Evolutionary conservation across 768 basidiomycete species (phyloP).

Genomic region (Rickenella mellea): DNA sequence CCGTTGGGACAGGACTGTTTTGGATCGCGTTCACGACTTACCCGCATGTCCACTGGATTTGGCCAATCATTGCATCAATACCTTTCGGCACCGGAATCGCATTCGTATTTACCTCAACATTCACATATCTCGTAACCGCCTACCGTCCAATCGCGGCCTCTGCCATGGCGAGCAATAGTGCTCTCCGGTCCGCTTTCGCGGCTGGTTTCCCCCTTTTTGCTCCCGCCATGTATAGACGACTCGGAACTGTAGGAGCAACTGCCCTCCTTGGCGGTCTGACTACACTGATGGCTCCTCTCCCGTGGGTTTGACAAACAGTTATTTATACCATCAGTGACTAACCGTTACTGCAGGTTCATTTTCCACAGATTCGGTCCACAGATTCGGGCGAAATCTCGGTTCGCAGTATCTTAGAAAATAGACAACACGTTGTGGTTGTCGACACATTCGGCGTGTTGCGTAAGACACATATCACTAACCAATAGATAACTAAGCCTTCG

Average conservation of each 20-base stretch:
- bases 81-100: constrained; percentile 47
- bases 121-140: constrained; percentile 47
- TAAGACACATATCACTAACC: too few relatives aligned
- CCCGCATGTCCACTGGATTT: constrained; percentile 35
- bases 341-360: constrained; percentile 26
- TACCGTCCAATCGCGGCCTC: constrained; percentile 45
- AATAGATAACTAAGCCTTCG: too few relatives aligned
- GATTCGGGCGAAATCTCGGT: constrained; percentile 32
- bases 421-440: too few relatives aligned
- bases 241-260: constrained; percentile 65
- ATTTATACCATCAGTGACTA: background rate
- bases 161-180: constrained; percentile 60
- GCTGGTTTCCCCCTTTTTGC: constrained; percentile 46
- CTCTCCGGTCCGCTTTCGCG: constrained; percentile 37
- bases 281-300: constrained; percentile 50
- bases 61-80: constrained; percentile 32
- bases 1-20: constrained; percentile 27
- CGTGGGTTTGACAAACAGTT: constrained; percentile 27
- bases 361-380: constrained; percentile 38
- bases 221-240: constrained; percentile 34
- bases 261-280: constrained; percentile 61
- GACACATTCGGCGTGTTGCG: too few relatives aligned
- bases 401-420: constrained; percentile 23
- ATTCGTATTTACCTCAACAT: constrained; percentile 61
- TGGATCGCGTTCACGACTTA: constrained; percentile 50